Evolutionary conservation across 2,329 filamentous ascomycete genomes (phyloP).

Genomic region (Cladophialophora yegresii): DNA sequence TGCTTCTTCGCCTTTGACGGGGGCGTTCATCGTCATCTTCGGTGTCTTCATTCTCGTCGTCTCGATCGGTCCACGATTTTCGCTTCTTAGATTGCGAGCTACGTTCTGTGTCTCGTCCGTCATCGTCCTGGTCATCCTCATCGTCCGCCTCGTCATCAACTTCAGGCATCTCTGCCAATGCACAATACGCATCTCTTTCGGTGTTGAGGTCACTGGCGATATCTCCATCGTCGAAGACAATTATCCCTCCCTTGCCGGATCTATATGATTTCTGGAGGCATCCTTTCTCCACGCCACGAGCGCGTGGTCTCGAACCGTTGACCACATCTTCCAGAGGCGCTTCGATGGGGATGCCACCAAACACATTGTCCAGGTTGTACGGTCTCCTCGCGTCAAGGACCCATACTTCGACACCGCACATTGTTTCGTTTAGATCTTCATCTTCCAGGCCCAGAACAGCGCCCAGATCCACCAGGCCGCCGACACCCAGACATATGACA

Average conservation of each 20-base stretch:
- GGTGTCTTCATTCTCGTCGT: slow-evolving; percentile 61
- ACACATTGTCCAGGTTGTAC: slow-evolving; percentile 93
- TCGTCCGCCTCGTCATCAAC: slow-evolving; percentile 72
- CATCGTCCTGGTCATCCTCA: slow-evolving; percentile 59
- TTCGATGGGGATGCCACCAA: slow-evolving; percentile 60
- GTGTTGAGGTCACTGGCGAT: slow-evolving; percentile 76
- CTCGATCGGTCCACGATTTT: slow-evolving; percentile 73
- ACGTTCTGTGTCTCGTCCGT: slow-evolving; percentile 60
- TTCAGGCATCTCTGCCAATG: slow-evolving; percentile 88
- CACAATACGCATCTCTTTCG: slow-evolving; percentile 80
- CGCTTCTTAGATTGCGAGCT: slow-evolving; percentile 62
- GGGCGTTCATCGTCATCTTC: slow-evolving; percentile 76
- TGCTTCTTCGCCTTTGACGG: slow-evolving; percentile 78
- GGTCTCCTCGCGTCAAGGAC: slow-evolving; percentile 86
- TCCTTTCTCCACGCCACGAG: slow-evolving; percentile 70
- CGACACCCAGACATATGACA: slow-evolving; percentile 89
- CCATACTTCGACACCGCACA: slow-evolving; percentile 62
- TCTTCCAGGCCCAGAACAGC: slow-evolving; percentile 73
- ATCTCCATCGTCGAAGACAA: slow-evolving; percentile 95
- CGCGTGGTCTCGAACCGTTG: slow-evolving; percentile 50
- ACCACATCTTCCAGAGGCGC: slow-evolving; percentile 53
- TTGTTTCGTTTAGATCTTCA: slow-evolving; percentile 51
- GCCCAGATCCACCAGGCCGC: slow-evolving; percentile 85
- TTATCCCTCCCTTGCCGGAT: slow-evolving; percentile 79
- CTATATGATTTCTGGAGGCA: slow-evolving; percentile 71